These are phyloP conservation scores for Priceomyces haplophilus DNA, from an alignment of 805 yeast genomes.

Conservation along the genomic window DNA sequence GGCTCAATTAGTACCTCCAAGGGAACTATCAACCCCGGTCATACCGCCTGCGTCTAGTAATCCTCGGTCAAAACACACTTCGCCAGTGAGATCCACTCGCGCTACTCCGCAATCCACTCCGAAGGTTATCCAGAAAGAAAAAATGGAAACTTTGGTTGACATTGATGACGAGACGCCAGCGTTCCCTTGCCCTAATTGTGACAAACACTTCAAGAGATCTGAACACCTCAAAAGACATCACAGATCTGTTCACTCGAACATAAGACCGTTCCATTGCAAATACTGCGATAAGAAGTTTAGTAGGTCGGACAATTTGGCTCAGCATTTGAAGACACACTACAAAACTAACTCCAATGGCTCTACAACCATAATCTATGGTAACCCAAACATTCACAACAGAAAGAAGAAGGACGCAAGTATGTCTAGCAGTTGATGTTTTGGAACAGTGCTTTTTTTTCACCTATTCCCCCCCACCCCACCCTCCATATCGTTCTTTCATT, in stretches of 20 bases:
- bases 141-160: conserved; percentile 3
- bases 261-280: conserved; percentile 44
- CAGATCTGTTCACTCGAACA: conserved; percentile 43
- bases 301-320: conserved; percentile 45
- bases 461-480: too few species aligned
- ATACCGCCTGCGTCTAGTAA: not conserved
- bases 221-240: conserved; percentile 44
- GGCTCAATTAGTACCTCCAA: conserved; percentile 1
- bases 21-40: not conserved
- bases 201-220: conserved; percentile 41
- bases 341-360: conserved; percentile 33
- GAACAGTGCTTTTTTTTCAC: not conserved
- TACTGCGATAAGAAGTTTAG: conserved; percentile 49
- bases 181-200: conserved; percentile 42
- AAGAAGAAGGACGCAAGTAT: conserved; percentile 6
- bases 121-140: conserved; percentile 5
- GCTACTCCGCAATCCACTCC: conserved; percentile 7
- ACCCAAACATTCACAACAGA: conserved; percentile 19
- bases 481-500: not conserved
- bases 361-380: conserved; percentile 22
- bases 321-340: conserved; percentile 48
- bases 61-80: not conserved
- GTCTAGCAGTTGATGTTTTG: not conserved
- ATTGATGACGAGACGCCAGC: conserved; percentile 20
- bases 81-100: conserved; percentile 4